Conservation (phyloP, 2,329 filamentous ascomycete species). For the Hypoxylon sp. region DNA sequence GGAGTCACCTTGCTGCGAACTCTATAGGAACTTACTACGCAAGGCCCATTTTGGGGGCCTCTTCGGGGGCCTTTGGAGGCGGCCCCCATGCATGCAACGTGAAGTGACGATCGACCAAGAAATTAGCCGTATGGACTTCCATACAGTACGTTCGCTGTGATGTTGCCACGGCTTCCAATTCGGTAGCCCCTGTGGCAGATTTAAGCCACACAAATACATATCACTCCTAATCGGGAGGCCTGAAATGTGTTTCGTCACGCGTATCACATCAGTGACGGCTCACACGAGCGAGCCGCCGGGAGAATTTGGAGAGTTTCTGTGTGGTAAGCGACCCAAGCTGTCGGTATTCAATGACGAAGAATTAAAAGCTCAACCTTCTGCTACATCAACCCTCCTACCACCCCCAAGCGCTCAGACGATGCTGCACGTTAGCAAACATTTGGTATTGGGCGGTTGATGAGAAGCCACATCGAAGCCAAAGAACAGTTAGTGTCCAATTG, state of each 20-base stretch:
- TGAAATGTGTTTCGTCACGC: constrained; percentile 29
- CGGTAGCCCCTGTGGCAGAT: constrained; percentile 15
- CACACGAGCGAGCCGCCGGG: constrained; percentile 36
- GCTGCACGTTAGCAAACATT: constrained; percentile 31
- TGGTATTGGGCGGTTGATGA: constrained; percentile 8
- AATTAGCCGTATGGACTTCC: constrained; percentile 31
- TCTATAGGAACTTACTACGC: constrained; percentile 24
- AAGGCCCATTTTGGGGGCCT: constrained; percentile 22
- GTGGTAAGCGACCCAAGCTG: constrained; percentile 30
- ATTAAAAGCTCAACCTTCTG: neutral
- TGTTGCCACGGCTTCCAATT: constrained; percentile 12
- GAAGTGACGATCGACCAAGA: constrained; percentile 14
- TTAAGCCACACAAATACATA: neutral
- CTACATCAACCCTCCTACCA: neutral
- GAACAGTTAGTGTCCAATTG: neutral
- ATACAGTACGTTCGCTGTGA: constrained; percentile 10
- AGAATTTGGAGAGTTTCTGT: constrained; percentile 12
- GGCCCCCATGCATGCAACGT: constrained; percentile 19
- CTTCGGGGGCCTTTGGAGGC: constrained; percentile 13
- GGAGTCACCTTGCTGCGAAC: constrained; percentile 20
- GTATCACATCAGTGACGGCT: constrained; percentile 22
- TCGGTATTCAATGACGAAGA: constrained; percentile 31
- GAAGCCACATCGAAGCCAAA: neutral
- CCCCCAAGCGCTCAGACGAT: constrained; percentile 12
- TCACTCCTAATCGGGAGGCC: constrained; percentile 11